Evolutionary conservation across 495 filamentous ascomycete genomes (phyloP).

Genomic region (Trichoderma orchidacearum): DNA sequence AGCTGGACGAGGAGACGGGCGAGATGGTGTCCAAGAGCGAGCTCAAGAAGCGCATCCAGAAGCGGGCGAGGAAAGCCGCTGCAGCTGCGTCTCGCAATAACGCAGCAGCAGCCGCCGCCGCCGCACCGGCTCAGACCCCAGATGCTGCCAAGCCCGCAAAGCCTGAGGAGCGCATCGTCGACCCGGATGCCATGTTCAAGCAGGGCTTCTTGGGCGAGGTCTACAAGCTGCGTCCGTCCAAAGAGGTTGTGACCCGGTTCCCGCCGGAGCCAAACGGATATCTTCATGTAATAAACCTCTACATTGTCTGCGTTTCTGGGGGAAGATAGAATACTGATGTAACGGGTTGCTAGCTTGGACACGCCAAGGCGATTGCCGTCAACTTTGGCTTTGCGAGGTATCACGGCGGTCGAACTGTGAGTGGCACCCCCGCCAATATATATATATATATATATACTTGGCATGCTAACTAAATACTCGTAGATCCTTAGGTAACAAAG

Average conservation of each 20-base stretch:
- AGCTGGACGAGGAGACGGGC: constrained; percentile 51
- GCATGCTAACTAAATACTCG: neutral
- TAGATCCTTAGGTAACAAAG: neutral
- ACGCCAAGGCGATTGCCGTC: constrained; percentile 90
- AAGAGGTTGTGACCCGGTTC: constrained; percentile 64
- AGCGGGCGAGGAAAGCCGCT: constrained; percentile 46
- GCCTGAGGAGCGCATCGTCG: constrained; percentile 33
- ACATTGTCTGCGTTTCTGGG: constrained; percentile 39
- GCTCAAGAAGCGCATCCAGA: constrained; percentile 50
- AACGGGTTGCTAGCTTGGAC: constrained; percentile 62
- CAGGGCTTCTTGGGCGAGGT: constrained; percentile 71
- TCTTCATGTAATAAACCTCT: constrained; percentile 54
- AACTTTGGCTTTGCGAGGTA: constrained; percentile 92
- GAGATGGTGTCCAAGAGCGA: constrained; percentile 54
- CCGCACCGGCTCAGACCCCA: constrained; percentile 3
- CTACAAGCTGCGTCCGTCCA: constrained; percentile 58
- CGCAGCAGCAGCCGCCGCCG: constrained; percentile 9
- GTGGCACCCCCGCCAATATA: no score
- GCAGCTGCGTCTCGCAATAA: constrained; percentile 11
- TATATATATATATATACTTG: constrained; percentile 5
- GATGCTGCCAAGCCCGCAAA: constrained; percentile 21
- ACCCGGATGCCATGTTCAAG: constrained; percentile 69
- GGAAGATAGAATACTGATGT: neutral
- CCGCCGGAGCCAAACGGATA: constrained; percentile 81
- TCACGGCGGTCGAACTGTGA: constrained; percentile 46